Evolutionary conservation across 345 rosid species (phyloP).

Genomic region (Populus davidiana): DNA sequence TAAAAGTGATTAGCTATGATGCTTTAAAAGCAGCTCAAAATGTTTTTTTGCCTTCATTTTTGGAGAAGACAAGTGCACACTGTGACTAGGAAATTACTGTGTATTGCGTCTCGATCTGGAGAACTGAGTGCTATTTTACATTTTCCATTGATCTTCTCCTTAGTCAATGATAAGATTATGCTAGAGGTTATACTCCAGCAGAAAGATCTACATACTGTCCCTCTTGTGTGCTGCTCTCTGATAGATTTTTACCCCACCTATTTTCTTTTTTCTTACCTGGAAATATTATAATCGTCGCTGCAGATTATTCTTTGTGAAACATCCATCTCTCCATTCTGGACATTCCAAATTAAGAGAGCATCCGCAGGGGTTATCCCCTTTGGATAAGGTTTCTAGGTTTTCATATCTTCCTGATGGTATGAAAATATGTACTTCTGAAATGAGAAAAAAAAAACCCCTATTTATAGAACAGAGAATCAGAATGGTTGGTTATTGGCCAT

Average conservation of each 20-base stretch:
- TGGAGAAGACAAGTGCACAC: not conserved
- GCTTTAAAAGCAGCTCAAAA: no score
- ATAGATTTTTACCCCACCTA: not conserved
- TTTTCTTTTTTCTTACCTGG: not conserved
- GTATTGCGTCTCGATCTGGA: not conserved
- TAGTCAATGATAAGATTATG: not conserved
- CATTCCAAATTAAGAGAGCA: conserved; percentile 1
- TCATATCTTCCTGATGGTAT: conserved; percentile 2
- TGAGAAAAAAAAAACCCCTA: not conserved
- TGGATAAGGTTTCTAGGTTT: conserved; percentile 8
- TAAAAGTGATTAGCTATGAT: not conserved
- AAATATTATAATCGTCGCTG: not conserved
- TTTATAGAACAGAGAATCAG: not conserved
- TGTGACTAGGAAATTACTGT: not conserved
- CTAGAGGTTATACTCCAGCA: not conserved
- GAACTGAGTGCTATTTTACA: not conserved
- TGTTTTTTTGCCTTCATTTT: not conserved
- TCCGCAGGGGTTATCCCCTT: not conserved
- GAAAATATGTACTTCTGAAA: not conserved
- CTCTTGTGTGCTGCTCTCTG: not conserved
- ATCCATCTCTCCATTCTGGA: not conserved
- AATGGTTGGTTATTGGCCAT: not conserved
- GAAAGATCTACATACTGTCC: not conserved
- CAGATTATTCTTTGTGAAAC: conserved; percentile 11
- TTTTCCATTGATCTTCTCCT: not conserved